phyloP scores from a whole-genome alignment of 495 filamentous ascomycete genomes.

The Rhypophila decipiens region DNA sequence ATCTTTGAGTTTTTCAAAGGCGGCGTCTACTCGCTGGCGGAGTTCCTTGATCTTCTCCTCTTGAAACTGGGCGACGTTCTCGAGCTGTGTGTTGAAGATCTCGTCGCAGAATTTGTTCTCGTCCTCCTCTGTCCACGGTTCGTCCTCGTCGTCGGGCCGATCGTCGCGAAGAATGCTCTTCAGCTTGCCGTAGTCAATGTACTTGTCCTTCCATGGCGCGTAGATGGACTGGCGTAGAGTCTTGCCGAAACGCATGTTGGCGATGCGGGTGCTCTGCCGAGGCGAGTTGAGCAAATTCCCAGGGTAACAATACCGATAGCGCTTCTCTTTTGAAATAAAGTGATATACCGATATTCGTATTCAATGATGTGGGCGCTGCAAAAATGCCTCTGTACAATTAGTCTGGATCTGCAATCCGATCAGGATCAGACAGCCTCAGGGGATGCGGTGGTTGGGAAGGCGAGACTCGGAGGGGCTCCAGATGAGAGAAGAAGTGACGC shows the following conservation, averaged over 20 bases:
- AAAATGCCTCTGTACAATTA: too few species aligned
- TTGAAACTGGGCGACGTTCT: constrained; percentile 92
- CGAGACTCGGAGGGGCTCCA: too few species aligned
- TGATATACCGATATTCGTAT: too few species aligned
- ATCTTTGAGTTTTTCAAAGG: constrained; percentile 57
- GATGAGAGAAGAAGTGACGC: too few species aligned
- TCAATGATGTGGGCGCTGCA: too few species aligned
- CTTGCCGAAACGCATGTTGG: constrained; percentile 86
- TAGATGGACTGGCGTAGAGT: constrained; percentile 76
- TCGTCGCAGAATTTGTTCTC: constrained; percentile 92
- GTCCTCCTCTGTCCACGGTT: constrained; percentile 89
- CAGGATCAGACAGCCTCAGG: too few species aligned
- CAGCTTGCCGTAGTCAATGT: constrained; percentile 91
- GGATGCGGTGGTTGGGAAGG: too few species aligned
- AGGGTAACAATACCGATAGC: too few species aligned
- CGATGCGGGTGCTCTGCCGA: too few species aligned
- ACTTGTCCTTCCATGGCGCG: constrained; percentile 82
- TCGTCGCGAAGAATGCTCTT: constrained; percentile 82
- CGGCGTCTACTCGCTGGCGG: constrained; percentile 56
- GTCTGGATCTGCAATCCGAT: too few species aligned
- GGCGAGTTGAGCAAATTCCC: too few species aligned
- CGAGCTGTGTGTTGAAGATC: constrained; percentile 85
- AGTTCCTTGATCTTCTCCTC: constrained; percentile 64
- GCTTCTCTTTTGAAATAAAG: too few species aligned
- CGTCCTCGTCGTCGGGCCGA: constrained; percentile 47